Base-by-base conservation (phyloP, 495 filamentous ascomycete species). In the Penicillium macrosclerotiorum region DNA sequence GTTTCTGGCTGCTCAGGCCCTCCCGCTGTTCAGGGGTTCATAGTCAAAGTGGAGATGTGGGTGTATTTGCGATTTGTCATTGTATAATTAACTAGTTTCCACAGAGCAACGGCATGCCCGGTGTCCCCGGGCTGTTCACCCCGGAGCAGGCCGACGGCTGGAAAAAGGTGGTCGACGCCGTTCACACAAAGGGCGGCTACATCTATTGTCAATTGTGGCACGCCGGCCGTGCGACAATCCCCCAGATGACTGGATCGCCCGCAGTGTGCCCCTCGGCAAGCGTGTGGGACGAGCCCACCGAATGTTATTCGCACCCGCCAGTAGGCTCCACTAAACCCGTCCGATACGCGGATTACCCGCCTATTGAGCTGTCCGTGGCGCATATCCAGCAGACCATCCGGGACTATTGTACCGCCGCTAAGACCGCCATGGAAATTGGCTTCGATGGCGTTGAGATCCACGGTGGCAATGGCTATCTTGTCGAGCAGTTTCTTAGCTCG, bases 341-440 rank as follows among this genome's bases (percentile, higher is more conserved):
- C n/a, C 65, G 43, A 19, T 76, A 74, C 52, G 64, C 52, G 9
- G 64, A 71, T 33, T 62, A 64, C 33, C 73, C 69, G n/a, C 76
- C 77, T 1, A 56, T 64, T 17, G 73, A 72, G 34, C 51, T 80
- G 47, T 72, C 63, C 8, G 57, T 70, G 33, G 56, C 65, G 11
- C 68, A 77, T 22, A 76, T 80, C 50, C 47, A 68, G 48, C 46
- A 59, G 20, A 37, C 60, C 54, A 20, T 78, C 57, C 16, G 57
- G 49, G 58, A 65, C 23, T 87, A 83, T 51, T 80, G 73, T 11
- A 44, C 62, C 5, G 85, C 83, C 9, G 81, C 85, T 0, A 63
- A 69, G 56, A 77, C 75, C 23, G 83, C 83, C 3, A 70, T 85
- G 7, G 69, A 71, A 43, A 84, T 83, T 30, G 86, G 84, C 8